A percentile compares a stretch with the other conserved stretches of the same genome.
phyloP scores from a whole-genome alignment of 768 basidiomycete genomes.

The Pleurotus eryngii region DNA sequence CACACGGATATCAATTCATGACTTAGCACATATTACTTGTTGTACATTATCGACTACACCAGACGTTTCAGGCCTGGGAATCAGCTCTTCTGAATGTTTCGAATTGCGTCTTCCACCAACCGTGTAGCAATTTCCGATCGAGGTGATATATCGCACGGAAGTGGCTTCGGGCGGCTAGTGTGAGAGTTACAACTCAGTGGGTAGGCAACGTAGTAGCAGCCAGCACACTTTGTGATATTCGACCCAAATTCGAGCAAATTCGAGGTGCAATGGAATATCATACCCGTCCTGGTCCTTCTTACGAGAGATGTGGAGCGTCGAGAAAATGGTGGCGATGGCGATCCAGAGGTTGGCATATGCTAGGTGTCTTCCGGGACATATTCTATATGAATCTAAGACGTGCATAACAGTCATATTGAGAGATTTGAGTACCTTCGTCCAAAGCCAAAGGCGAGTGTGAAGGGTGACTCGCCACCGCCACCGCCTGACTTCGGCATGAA shows the following conservation, averaged over 20 bases:
- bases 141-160: constrained; percentile 10
- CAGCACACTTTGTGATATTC: constrained; percentile 39
- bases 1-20: too few species aligned
- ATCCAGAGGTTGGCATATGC: constrained; percentile 48
- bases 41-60: too few species aligned
- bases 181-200: neutral
- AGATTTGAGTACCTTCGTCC: too few species aligned
- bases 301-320: constrained; percentile 42
- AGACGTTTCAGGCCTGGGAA: too few species aligned
- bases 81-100: too few species aligned
- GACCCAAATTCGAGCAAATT: constrained; percentile 35
- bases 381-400: too few species aligned
- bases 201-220: neutral
- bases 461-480: neutral
- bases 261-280: constrained; percentile 36
- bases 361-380: constrained; percentile 47
- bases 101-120: too few species aligned
- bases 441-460: neutral
- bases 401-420: too few species aligned
- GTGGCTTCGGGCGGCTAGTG: constrained; percentile 13
- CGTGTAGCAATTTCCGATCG: constrained; percentile 7
- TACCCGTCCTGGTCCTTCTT: constrained; percentile 30
- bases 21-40: too few species aligned
- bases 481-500: constrained; percentile 1
- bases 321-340: constrained; percentile 41